Evolutionary conservation across 2,329 filamentous ascomycete genomes (phyloP), one percentile per base, ranked within the genome.

Genomic region (Neocatenulostroma microsporum): DNA sequence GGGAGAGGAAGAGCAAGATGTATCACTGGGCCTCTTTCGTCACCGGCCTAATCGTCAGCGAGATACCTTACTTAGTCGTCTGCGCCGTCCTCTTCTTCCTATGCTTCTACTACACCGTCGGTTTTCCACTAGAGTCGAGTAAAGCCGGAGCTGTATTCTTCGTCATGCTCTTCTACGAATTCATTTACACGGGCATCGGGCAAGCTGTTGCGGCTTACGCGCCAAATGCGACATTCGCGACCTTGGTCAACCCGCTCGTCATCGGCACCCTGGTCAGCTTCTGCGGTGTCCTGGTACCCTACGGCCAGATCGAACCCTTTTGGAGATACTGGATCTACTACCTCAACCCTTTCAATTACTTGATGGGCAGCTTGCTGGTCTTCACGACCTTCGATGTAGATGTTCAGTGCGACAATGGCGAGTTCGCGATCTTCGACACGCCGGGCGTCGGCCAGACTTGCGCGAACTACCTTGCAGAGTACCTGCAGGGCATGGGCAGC

Each of bases 1-100:
- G 74, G 34, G 74, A 78, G 53, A 68, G 73, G 21, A 73, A 79
- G 1, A 76, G 71, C 54, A 84, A 84, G 51, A 71, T 78, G 1
- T 88, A 87, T 62, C 82, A 78, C 1, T 87, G 82, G 82, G 68
- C 74, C 44, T 76, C 72, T 0, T 86, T 87, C 58, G 72, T 84
- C 55, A 63, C 80, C 1, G 73, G 78, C 49, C 82, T 84, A 49
- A 73, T 86, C 41, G 39, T 82, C 3, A 78, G 81, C 30, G 83
- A 87, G 57, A 67, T 86, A 1, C 80, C 81, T 0, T 87, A 72
- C 58, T 68, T 75, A 23, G 64, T 76, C 15, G 39, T 84, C 13
- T 76, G 77, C 3, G 77, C 72, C 7, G 60, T 83, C 13, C 40
- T 70, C 2, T 74, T 74, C 57, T 51, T 44, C 37, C 6, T 34